Conservation (phyloP, 2,329 filamentous ascomycete species). For the Penicillium sp. region DNA sequence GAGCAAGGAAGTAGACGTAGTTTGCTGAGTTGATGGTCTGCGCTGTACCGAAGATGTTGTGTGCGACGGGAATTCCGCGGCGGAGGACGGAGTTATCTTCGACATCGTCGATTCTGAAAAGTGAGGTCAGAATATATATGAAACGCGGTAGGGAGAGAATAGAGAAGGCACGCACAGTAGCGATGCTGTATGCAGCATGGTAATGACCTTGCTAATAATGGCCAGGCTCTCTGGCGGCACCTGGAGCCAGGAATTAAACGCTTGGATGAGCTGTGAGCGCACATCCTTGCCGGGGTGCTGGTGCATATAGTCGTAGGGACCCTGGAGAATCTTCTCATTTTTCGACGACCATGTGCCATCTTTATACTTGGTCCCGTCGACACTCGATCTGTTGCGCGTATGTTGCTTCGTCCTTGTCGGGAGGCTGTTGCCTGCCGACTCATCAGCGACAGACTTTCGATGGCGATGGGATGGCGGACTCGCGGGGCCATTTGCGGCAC, state of each 20-base stretch:
- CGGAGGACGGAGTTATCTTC: conserved; percentile 55
- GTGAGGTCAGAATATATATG: not conserved
- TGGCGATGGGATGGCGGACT: conserved; percentile 14
- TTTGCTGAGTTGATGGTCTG: conserved; percentile 59
- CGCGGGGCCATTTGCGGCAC: conserved; percentile 33
- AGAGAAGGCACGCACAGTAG: conserved; percentile 39
- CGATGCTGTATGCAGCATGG: conserved; percentile 52
- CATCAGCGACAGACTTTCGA: conserved; percentile 56
- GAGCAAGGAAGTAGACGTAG: conserved; percentile 52
- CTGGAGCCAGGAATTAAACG: conserved; percentile 50
- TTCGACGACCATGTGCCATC: conserved; percentile 42
- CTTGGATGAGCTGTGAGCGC: conserved; percentile 48
- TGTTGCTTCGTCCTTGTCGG: conserved; percentile 36
- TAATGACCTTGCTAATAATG: conserved; percentile 49
- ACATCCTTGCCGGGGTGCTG: conserved; percentile 52
- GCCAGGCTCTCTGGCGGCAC: conserved; percentile 46
- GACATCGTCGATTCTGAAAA: conserved; percentile 52
- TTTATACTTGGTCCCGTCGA: conserved; percentile 44
- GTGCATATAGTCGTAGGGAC: conserved; percentile 51
- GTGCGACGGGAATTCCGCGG: conserved; percentile 53
- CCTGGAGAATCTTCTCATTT: conserved; percentile 49
- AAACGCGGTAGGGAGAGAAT: not conserved
- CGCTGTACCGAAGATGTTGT: conserved; percentile 55
- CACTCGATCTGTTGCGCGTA: conserved; percentile 41
- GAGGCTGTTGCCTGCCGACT: conserved; percentile 42